Base-by-base conservation (phyloP, 2,329 filamentous ascomycete species). In the Claviceps citrina region DNA sequence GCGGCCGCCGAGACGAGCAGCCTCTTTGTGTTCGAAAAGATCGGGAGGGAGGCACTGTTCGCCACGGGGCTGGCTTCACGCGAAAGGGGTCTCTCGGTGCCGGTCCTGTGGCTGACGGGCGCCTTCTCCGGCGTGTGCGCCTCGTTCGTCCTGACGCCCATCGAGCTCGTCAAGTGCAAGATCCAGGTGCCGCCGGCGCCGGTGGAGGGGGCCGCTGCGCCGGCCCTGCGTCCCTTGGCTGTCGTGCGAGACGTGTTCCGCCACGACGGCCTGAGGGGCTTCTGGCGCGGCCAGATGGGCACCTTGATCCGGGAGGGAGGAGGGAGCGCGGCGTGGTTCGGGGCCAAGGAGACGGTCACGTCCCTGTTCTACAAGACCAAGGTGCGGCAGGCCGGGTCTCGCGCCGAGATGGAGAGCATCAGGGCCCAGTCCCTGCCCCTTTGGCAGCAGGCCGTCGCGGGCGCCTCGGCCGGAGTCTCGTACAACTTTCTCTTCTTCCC, bases 401-500 rank as follows among this genome's bases (percentile, higher is more conserved):
- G 59, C 26, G 48, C 52, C 3, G 63, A 67, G 53, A 63, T 54
- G 41, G 60, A 63, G 45, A 54, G 51, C 2, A 55, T 69, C 13
- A 51, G 58, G 3, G 58, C 68, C 4, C 63, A 71, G 36, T 67
- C 76, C 1, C 64, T 95, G 8, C 81, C 84, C 5, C 60, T 95
- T 5, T 83, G 82, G 70, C 85, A 95, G 61, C 86, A 93, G 58
- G 84, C 93, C 54, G 57, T 84, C 16, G 84, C 87, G 1, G 89
- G 89, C 31, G 89, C 89, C 3, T 76, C 78, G 7, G 91, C 89
- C 3, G 91, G 91, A 39, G 83, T 95, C 65, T 79, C 78, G 27
- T 98, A 98, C 64, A 98, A 98, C 58, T 96, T 96, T 56, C 65
- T 93, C 18, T 95, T 96, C 67, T 98, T 91, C 58, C 91, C 91